phyloP scores from a whole-genome alignment of 2,329 filamentous ascomycete genomes.

The Aspergillus sp. region DNA sequence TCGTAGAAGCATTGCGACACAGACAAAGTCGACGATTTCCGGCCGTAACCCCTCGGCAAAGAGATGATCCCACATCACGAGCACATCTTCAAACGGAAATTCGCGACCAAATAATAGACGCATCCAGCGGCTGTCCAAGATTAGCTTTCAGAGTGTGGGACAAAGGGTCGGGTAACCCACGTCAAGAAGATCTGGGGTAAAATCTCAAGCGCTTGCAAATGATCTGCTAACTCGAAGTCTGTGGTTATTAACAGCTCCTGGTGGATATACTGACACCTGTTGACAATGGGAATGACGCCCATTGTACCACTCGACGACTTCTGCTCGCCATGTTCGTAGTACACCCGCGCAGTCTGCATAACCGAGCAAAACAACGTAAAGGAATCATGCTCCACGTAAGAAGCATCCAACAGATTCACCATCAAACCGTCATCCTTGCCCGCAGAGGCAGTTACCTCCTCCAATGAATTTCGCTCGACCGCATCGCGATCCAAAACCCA shows the following conservation, averaged over 20 bases:
- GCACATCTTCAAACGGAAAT: slow-evolving; percentile 77
- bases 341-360: slow-evolving; percentile 80
- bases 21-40: slow-evolving; percentile 81
- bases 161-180: slow-evolving; percentile 42
- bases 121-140: slow-evolving; percentile 68
- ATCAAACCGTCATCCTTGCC: slow-evolving; percentile 47
- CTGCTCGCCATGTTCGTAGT: slow-evolving; percentile 66
- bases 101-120: slow-evolving; percentile 87
- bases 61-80: slow-evolving; percentile 82
- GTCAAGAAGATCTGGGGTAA: slow-evolving; percentile 96
- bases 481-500: slow-evolving; percentile 80
- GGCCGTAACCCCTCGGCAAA: slow-evolving; percentile 79
- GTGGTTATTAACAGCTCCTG: slow-evolving; percentile 69
- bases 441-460: slow-evolving; percentile 24
- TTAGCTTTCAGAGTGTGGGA: slow-evolving; percentile 5
- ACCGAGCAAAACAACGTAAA: slow-evolving; percentile 78
- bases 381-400: slow-evolving; percentile 80
- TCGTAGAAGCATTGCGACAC: slow-evolving; percentile 84
- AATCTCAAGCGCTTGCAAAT: slow-evolving; percentile 77
- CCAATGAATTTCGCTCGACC: slow-evolving; percentile 46
- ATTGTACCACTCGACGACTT: slow-evolving; percentile 37
- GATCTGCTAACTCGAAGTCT: slow-evolving; percentile 74
- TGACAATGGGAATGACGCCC: slow-evolving; percentile 65
- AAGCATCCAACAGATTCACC: slow-evolving; percentile 61
- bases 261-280: slow-evolving; percentile 80